Conservation (phyloP, 805 yeast genomes). For the Metschnikowia dekortorum region DNA sequence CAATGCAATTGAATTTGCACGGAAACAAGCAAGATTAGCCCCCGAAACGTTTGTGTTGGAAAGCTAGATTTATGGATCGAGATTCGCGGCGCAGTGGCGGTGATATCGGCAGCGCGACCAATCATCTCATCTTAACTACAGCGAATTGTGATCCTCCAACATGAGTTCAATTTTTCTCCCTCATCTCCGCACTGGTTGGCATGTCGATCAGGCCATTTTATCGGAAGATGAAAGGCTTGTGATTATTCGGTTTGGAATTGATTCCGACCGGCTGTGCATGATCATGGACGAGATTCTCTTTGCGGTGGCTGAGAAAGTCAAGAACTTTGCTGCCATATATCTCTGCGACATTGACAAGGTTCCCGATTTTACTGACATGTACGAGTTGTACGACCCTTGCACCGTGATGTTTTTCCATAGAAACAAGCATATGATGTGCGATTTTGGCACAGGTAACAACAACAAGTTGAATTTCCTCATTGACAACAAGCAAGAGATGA, state of each 20-base stretch:
- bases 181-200: constrained; percentile 42
- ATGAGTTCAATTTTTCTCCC: constrained; percentile 21
- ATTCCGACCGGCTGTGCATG: constrained; percentile 73
- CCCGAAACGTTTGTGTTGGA: too few species aligned
- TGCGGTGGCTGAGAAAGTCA: constrained; percentile 74
- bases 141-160: background rate
- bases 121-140: background rate
- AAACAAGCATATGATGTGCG: constrained; percentile 97
- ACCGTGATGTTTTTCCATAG: constrained; percentile 91
- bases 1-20: background rate
- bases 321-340: constrained; percentile 84
- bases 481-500: constrained; percentile 80
- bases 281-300: constrained; percentile 83
- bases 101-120: constrained; percentile 1
- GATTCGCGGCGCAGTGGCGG: background rate
- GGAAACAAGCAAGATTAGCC: background rate
- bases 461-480: constrained; percentile 80
- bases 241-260: constrained; percentile 84
- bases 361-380: constrained; percentile 84
- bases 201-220: constrained; percentile 94
- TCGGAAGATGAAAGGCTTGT: constrained; percentile 87
- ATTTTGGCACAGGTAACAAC: constrained; percentile 96
- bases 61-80: too few species aligned
- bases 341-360: constrained; percentile 86
- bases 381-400: constrained; percentile 85